Evolutionary conservation across 2,329 filamentous ascomycete species (phyloP).

Genomic region (Beauveria sp.): DNA sequence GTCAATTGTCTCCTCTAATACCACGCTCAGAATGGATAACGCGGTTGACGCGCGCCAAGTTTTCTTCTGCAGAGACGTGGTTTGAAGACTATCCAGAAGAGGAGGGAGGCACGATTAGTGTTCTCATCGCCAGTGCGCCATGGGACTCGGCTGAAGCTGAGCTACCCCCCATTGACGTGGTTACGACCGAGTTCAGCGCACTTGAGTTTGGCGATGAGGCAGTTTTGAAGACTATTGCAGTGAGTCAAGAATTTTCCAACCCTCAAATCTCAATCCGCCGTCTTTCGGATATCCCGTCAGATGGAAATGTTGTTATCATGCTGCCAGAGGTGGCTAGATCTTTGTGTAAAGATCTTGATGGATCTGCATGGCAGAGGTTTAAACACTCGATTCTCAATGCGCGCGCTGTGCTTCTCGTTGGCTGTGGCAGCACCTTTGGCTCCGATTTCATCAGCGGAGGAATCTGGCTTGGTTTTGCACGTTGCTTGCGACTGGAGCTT

Average conservation of each 20-base stretch:
- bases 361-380: neutral
- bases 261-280: neutral
- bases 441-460: neutral
- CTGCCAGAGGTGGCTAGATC: neutral
- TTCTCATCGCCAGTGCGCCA: neutral
- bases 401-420: neutral
- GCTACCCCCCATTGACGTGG: neutral
- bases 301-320: neutral
- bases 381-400: neutral
- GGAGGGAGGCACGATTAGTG: neutral
- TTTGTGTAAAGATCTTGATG: neutral
- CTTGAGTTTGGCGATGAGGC: neutral
- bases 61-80: neutral
- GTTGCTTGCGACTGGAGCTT: neutral
- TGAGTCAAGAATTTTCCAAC: neutral
- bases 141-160: neutral
- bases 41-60: neutral
- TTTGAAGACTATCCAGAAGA: neutral
- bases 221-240: neutral
- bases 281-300: neutral
- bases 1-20: constrained; percentile 12
- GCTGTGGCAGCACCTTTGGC: neutral
- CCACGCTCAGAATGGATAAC: constrained; percentile 9
- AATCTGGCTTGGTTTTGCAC: neutral
- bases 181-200: neutral